A percentile compares a stretch with the other conserved stretches of the same genome.
Conservation (phyloP, 148 eudicot species). For the Spergularia bocconei region DNA sequence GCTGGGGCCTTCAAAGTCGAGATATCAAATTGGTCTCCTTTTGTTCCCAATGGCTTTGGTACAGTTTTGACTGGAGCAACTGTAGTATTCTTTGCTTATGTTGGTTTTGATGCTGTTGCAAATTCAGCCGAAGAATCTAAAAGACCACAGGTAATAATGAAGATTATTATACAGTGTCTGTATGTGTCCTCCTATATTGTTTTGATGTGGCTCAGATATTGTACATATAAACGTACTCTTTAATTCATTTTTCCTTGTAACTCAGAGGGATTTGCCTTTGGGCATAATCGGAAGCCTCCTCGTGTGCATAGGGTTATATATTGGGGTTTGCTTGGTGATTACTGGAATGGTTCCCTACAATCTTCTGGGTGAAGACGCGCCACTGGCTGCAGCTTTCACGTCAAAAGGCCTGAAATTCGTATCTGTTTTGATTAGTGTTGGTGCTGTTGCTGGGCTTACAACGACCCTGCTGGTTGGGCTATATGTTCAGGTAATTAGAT, state of each 20-base stretch:
- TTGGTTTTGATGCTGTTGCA: slow-evolving; percentile 99
- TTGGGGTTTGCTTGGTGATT: slow-evolving; percentile 89
- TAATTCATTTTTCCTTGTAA: slow-evolving; percentile 6
- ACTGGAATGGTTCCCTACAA: slow-evolving; percentile 95
- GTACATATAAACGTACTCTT: not conserved
- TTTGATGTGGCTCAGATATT: not conserved
- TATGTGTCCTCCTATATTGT: not conserved
- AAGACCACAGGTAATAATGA: slow-evolving; percentile 65
- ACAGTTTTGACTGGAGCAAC: slow-evolving; percentile 93
- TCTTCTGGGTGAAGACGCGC: slow-evolving; percentile 86
- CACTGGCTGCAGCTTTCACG: slow-evolving; percentile 77
- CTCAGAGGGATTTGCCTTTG: slow-evolving; percentile 85
- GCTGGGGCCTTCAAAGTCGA: slow-evolving; percentile 86
- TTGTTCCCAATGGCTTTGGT: slow-evolving; percentile 74
- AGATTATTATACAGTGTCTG: not conserved
- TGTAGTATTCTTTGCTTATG: slow-evolving; percentile 92
- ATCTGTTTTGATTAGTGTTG: slow-evolving; percentile 80
- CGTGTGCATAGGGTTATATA: slow-evolving; percentile 67
- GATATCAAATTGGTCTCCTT: slow-evolving; percentile 91
- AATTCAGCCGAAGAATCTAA: slow-evolving; percentile 98
- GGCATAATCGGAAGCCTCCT: slow-evolving; percentile 94
- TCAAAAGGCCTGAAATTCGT: slow-evolving; percentile 83
- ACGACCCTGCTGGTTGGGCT: slow-evolving; percentile 96
- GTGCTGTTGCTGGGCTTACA: slow-evolving; percentile 98
- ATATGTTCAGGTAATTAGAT: slow-evolving; percentile 82